phyloP scores from a whole-genome alignment of 768 basidiomycete species.

The Rhizopogon roseolus region DNA sequence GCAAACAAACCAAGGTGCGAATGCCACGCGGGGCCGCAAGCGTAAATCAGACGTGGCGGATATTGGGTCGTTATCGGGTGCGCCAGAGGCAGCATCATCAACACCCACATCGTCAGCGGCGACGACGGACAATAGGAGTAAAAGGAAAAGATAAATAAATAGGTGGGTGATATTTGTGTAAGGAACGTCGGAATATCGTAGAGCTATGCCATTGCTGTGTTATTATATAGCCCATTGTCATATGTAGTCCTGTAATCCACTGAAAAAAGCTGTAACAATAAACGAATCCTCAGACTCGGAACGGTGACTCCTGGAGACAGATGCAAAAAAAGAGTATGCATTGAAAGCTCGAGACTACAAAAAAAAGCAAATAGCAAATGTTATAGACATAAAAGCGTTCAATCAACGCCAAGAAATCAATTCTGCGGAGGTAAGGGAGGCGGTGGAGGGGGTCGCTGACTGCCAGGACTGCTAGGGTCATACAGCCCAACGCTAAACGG shows the following conservation, averaged over 20 bases:
- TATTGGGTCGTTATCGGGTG: background rate
- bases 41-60: conserved; percentile 35
- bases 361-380: too few species aligned
- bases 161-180: background rate
- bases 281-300: background rate
- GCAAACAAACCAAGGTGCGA: background rate
- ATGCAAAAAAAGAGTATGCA: background rate
- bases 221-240: conserved; percentile 1
- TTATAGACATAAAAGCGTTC: too few species aligned
- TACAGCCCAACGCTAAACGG: conserved; percentile 39
- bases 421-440: conserved; percentile 9
- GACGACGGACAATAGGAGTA: conserved; percentile 15
- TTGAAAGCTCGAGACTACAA: background rate
- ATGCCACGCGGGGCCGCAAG: conserved; percentile 23
- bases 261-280: background rate
- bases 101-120: background rate
- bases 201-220: background rate
- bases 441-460: conserved; percentile 1
- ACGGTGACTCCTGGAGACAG: background rate
- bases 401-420: background rate
- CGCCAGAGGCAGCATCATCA: background rate
- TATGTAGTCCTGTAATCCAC: conserved; percentile 4
- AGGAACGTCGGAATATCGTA: background rate
- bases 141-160: conserved; percentile 23
- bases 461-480: conserved; percentile 7